A percentile compares a stretch with the other conserved stretches of the same genome.
Evolutionary conservation across 148 eudicot genomes (phyloP).

Genomic region (Rhododendron ferrugineum): DNA sequence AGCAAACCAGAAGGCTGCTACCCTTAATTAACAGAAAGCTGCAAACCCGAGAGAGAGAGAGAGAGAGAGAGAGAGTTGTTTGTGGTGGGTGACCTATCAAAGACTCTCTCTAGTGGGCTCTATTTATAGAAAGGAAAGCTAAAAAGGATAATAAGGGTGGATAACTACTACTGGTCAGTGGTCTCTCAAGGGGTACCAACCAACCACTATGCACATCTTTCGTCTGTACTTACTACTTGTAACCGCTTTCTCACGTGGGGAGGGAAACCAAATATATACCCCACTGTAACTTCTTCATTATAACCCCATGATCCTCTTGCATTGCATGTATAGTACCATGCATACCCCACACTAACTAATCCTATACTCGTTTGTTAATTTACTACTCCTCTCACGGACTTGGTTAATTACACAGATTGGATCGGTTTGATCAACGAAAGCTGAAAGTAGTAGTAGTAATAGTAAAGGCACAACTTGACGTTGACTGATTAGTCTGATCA

Average conservation of each 20-base stretch:
- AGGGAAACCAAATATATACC: neutral
- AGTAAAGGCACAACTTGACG: too few species aligned
- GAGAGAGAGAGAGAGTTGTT: neutral
- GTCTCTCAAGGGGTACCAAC: neutral
- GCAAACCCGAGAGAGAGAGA: neutral
- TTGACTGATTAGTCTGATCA: too few species aligned
- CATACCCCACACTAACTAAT: neutral
- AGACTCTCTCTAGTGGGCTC: neutral
- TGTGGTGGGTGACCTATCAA: neutral
- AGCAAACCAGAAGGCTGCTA: neutral
- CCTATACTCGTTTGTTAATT: neutral
- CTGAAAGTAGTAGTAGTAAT: too few species aligned
- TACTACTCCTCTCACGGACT: too few species aligned
- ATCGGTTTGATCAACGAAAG: too few species aligned
- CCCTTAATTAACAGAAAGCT: neutral
- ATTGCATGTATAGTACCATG: neutral
- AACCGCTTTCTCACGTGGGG: neutral
- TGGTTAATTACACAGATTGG: too few species aligned
- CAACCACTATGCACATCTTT: neutral
- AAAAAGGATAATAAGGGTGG: neutral
- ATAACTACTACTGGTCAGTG: neutral
- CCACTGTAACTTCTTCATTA: neutral
- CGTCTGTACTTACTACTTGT: neutral
- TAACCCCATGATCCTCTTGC: neutral
- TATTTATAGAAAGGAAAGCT: constrained; percentile 18